These are phyloP conservation scores for Fusarium oxysporum DNA, from an alignment of 2,329 filamentous ascomycete species.

Conservation along the genomic window DNA sequence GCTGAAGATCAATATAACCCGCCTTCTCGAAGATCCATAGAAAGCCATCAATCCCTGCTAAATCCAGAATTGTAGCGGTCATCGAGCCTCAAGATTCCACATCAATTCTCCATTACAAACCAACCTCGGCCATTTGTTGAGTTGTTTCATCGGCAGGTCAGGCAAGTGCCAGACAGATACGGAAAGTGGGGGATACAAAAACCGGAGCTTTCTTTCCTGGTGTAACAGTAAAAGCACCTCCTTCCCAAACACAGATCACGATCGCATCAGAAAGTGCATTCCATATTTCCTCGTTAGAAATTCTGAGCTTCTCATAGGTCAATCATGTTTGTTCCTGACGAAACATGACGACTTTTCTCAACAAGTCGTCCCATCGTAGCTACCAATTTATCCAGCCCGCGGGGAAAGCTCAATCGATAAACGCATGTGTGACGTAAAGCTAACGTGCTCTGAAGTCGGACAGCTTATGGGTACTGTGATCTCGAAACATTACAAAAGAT, in stretches of 20 bases:
- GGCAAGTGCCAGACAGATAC: not conserved
- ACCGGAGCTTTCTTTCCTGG: slow-evolving; percentile 22
- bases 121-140: not conserved
- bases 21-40: not conserved
- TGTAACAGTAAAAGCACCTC: slow-evolving; percentile 1
- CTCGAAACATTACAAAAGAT: not conserved
- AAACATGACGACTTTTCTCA: slow-evolving; percentile 26
- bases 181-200: slow-evolving; percentile 10
- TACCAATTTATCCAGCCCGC: not conserved
- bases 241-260: not conserved
- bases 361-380: not conserved
- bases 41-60: not conserved
- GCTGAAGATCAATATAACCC: not conserved
- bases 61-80: slow-evolving; percentile 12
- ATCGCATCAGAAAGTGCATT: not conserved
- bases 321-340: not conserved
- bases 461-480: not conserved
- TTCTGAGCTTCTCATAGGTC: slow-evolving; percentile 7
- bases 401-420: not conserved
- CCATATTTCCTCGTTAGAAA: slow-evolving; percentile 10
- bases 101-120: slow-evolving; percentile 20
- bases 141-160: not conserved
- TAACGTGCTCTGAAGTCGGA: not conserved
- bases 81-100: slow-evolving; percentile 25
- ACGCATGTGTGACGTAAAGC: slow-evolving; percentile 41